These are phyloP conservation scores for Coemansia sp. DNA, from an alignment of 192 early-diverging fungal species.

Conservation along the genomic window DNA sequence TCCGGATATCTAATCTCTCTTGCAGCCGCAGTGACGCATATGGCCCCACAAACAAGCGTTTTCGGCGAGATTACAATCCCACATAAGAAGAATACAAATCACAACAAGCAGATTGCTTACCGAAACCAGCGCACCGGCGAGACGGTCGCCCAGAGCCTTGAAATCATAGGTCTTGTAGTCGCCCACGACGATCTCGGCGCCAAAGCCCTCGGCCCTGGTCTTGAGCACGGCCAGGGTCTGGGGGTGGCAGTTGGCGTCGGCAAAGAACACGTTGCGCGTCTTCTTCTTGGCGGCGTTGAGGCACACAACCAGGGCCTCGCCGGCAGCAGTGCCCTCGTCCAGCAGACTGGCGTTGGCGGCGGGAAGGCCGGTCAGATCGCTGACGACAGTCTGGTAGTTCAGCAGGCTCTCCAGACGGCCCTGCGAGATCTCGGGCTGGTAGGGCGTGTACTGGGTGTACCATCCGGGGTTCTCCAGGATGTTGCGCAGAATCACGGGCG, in stretches of 20 bases:
- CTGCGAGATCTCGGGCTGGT: slow-evolving; percentile 99
- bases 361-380: slow-evolving; percentile 91
- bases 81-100: too few relatives aligned
- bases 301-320: slow-evolving; percentile 95
- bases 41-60: too few relatives aligned
- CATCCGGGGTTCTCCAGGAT: slow-evolving; percentile 98
- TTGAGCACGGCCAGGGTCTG: slow-evolving; percentile 93
- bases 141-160: slow-evolving; percentile 64
- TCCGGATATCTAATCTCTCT: too few relatives aligned
- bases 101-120: slow-evolving; percentile 50
- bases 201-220: slow-evolving; percentile 93
- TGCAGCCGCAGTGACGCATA: too few relatives aligned
- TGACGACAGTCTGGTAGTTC: slow-evolving; percentile 98
- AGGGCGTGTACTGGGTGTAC: slow-evolving; percentile 99
- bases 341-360: slow-evolving; percentile 97
- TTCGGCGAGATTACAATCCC: too few relatives aligned
- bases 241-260: slow-evolving; percentile 89
- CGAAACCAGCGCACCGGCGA: slow-evolving; percentile 84
- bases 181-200: slow-evolving; percentile 84
- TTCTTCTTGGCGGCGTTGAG: slow-evolving; percentile 64
- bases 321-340: slow-evolving; percentile 98
- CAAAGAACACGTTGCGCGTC: slow-evolving; percentile 85
- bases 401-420: slow-evolving; percentile 95
- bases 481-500: slow-evolving; percentile 94
- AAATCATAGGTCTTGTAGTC: slow-evolving; percentile 80